Evolutionary conservation across 2,329 filamentous ascomycete species (phyloP).

Genomic region (Leptoxyphium fumago): DNA sequence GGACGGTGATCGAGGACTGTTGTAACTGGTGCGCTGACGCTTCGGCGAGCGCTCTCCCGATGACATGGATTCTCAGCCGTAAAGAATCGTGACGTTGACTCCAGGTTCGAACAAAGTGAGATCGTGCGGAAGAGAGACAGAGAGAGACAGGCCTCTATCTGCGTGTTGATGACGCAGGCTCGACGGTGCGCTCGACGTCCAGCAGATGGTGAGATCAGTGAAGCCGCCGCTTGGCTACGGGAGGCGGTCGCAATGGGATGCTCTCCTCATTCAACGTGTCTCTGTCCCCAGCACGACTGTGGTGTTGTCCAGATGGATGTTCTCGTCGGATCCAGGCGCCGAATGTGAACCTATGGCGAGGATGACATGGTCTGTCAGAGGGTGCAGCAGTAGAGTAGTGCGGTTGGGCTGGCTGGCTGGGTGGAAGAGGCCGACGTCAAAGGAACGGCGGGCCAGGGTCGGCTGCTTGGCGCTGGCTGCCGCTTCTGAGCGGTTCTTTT

Average conservation of each 20-base stretch:
- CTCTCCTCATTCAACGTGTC: no score
- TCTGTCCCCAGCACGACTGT: no score
- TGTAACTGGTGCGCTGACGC: slow-evolving; percentile 27
- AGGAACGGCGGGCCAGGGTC: neutral
- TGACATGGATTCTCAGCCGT: slow-evolving; percentile 13
- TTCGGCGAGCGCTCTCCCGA: slow-evolving; percentile 20
- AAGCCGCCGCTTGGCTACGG: neutral
- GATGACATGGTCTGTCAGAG: neutral
- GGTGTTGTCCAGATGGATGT: no score
- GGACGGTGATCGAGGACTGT: neutral
- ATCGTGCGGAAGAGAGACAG: no score
- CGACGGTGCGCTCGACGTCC: neutral
- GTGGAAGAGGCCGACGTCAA: neutral
- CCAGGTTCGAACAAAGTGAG: no score
- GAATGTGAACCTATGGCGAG: neutral
- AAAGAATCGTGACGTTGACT: no score
- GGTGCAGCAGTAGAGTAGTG: neutral
- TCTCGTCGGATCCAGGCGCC: no score
- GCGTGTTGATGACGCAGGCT: no score
- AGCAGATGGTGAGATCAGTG: neutral
- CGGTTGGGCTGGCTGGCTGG: neutral
- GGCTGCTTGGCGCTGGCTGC: neutral
- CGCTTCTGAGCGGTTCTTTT: no score
- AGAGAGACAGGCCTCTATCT: no score
- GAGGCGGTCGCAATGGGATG: no score